phyloP scores from a whole-genome alignment of 1,139 yeast species.

The Kodamaea sp. region DNA sequence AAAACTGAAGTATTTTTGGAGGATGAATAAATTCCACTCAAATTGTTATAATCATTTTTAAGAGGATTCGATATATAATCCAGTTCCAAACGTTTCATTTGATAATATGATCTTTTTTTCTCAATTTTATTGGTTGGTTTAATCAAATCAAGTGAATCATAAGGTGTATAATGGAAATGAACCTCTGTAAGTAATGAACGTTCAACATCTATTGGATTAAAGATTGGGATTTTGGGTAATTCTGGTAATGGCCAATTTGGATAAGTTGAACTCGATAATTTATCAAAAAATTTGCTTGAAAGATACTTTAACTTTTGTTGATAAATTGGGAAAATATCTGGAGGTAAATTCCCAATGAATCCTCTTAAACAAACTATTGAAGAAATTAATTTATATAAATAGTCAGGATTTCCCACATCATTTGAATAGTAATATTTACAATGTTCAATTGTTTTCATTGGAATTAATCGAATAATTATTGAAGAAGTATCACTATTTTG shows the following conservation, averaged over 20 bases:
- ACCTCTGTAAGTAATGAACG: slow-evolving; percentile 77
- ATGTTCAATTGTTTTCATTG: slow-evolving; percentile 83
- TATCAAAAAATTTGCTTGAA: slow-evolving; percentile 52
- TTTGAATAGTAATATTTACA: slow-evolving; percentile 38
- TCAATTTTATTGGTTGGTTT: slow-evolving; percentile 11
- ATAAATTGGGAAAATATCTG: slow-evolving; percentile 74
- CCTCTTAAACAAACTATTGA: slow-evolving; percentile 82
- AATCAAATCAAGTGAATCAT: slow-evolving; percentile 39
- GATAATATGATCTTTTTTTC: slow-evolving; percentile 49
- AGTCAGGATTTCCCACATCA: slow-evolving; percentile 33
- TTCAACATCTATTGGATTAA: slow-evolving; percentile 71
- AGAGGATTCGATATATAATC: slow-evolving; percentile 67
- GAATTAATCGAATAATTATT: slow-evolving; percentile 66
- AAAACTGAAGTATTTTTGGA: slow-evolving; percentile 23
- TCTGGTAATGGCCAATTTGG: slow-evolving; percentile 76
- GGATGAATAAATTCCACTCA: slow-evolving; percentile 53
- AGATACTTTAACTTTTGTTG: slow-evolving; percentile 63
- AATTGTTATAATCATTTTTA: slow-evolving; percentile 51
- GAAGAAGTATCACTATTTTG: slow-evolving; percentile 28
- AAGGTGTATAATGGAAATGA: slow-evolving; percentile 55
- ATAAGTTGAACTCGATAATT: slow-evolving; percentile 23
- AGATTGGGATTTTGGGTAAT: slow-evolving; percentile 58
- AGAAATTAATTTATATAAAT: slow-evolving; percentile 67
- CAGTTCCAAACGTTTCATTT: slow-evolving; percentile 61
- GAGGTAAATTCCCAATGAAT: slow-evolving; percentile 79